phyloP scores from a whole-genome alignment of 2,329 filamentous ascomycete species.

The Penicillium sp. region DNA sequence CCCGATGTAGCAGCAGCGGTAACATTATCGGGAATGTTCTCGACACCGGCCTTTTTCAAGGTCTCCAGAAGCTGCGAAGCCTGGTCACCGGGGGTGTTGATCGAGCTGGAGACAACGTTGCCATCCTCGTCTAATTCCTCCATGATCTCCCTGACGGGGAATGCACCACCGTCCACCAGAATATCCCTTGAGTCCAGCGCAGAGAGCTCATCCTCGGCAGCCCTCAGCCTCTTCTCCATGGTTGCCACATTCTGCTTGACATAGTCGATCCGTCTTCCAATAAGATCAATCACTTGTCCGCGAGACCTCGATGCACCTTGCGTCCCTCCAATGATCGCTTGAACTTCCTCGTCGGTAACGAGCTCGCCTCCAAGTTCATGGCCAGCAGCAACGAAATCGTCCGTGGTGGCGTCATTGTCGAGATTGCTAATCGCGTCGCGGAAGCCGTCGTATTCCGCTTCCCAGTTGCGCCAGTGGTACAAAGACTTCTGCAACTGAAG shows the following conservation, averaged over 20 bases:
- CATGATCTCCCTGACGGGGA: slow-evolving; percentile 84
- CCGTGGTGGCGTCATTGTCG: slow-evolving; percentile 47
- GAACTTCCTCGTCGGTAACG: slow-evolving; percentile 53
- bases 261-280: slow-evolving; percentile 81
- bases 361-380: slow-evolving; percentile 47
- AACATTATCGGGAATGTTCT: slow-evolving; percentile 43
- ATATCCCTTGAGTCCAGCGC: slow-evolving; percentile 60
- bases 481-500: slow-evolving; percentile 71
- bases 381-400: slow-evolving; percentile 53
- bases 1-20: neutral
- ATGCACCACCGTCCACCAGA: slow-evolving; percentile 63
- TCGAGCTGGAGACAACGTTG: slow-evolving; percentile 69
- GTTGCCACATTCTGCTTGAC: slow-evolving; percentile 76
- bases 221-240: slow-evolving; percentile 69
- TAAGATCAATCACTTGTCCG: slow-evolving; percentile 64
- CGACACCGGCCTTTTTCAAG: slow-evolving; percentile 72
- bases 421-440: slow-evolving; percentile 73
- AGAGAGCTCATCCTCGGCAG: slow-evolving; percentile 65
- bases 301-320: slow-evolving; percentile 49
- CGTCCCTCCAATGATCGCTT: slow-evolving; percentile 52
- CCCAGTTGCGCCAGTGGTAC: slow-evolving; percentile 85
- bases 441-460: slow-evolving; percentile 85
- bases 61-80: slow-evolving; percentile 68
- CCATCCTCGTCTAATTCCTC: slow-evolving; percentile 90
- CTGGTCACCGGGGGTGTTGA: slow-evolving; percentile 66